Percentiles rank a stretch among this genome's conserved stretches.
Evolutionary conservation across 1,139 yeast species (phyloP).

Genomic region (Kodamaea fungicola): DNA sequence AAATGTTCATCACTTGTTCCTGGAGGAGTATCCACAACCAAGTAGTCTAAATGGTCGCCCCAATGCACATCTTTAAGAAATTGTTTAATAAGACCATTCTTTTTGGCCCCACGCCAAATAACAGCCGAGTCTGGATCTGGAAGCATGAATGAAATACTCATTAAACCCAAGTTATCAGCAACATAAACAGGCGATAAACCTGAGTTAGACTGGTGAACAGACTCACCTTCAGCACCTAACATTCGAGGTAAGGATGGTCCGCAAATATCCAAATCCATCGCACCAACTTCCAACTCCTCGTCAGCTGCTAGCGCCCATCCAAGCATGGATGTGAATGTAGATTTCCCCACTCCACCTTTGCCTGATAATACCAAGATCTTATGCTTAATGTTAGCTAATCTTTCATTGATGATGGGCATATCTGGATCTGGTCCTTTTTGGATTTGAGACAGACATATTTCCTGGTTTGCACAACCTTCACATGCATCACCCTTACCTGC

Average conservation of each 20-base stretch:
- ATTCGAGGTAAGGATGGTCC: slow-evolving; percentile 96
- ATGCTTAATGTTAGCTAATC: slow-evolving; percentile 69
- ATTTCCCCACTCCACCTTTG: slow-evolving; percentile 98
- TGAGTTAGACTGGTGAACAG: slow-evolving; percentile 80
- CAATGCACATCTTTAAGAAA: slow-evolving; percentile 94
- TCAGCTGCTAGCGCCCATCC: slow-evolving; percentile 96
- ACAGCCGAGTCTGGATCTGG: slow-evolving; percentile 93
- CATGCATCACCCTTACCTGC: slow-evolving; percentile 97
- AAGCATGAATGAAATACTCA: slow-evolving; percentile 94
- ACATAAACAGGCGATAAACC: slow-evolving; percentile 98
- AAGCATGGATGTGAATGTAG: slow-evolving; percentile 91
- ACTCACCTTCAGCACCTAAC: slow-evolving; percentile 89
- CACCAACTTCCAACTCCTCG: slow-evolving; percentile 83
- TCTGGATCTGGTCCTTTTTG: slow-evolving; percentile 98
- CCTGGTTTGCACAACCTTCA: slow-evolving; percentile 90
- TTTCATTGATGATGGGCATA: slow-evolving; percentile 67
- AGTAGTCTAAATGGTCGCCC: slow-evolving; percentile 82
- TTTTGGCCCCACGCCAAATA: slow-evolving; percentile 96
- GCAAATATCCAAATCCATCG: slow-evolving; percentile 95
- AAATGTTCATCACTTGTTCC: slow-evolving; percentile 98
- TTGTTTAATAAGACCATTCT: slow-evolving; percentile 89
- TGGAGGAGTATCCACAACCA: slow-evolving; percentile 96
- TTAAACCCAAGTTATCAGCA: slow-evolving; percentile 89
- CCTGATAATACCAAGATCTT: slow-evolving; percentile 87
- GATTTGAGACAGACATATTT: slow-evolving; percentile 72